Evolutionary conservation across 352 stramenopile genomes (phyloP), one percentile per base, ranked within the genome.

Genomic region (Globisporangium cylindrosporum): DNA sequence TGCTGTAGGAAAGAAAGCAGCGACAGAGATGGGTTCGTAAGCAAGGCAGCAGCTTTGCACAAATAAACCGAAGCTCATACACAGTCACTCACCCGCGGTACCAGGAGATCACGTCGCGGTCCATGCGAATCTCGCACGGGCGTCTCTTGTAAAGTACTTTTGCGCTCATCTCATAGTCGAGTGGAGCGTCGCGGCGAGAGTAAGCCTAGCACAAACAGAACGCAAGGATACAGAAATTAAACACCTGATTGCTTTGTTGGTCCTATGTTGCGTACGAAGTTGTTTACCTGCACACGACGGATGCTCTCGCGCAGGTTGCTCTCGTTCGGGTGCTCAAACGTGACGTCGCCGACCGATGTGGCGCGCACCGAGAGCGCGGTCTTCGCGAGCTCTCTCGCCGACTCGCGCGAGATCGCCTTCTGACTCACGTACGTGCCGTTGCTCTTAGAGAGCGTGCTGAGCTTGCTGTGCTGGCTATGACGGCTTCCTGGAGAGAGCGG

Each of bases 281-380:
- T 59, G 14, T 58, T 18, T 62, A 86, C 80, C 46, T 89, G 88
- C 12, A 94, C 81, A 27, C 83, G 83, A n/a, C 87, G 87, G 62
- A 94, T 90, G 49, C 86, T 93, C 61, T 93, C 87, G 20, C 87
- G 80, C 61, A 93, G 57, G 55, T 78, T 82, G 27, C 75, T 73
- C 15, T 92, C 86, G 34, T 75, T 73, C 10, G 84, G 81, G 56
- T 88, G 82, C 56, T 91, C 81, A 63, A 94, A 90, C 6, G 80
- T 89, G 48, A 92, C 79, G 66, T 93, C 85, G 34, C 82, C 87
- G 34, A 93, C 74, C n/a, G 81, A 90, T 48, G 84, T 81, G 20
- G 87, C 89, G 65, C 87, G 87, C 67, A 83, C 73, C 59, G 70
- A 81, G 14, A 93, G 65, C 59, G 86, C 83, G 54, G 84, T 88